Evolutionary conservation across 176 grass and related monocot genomes (phyloP).

Genomic region (Saccharum spontaneum): DNA sequence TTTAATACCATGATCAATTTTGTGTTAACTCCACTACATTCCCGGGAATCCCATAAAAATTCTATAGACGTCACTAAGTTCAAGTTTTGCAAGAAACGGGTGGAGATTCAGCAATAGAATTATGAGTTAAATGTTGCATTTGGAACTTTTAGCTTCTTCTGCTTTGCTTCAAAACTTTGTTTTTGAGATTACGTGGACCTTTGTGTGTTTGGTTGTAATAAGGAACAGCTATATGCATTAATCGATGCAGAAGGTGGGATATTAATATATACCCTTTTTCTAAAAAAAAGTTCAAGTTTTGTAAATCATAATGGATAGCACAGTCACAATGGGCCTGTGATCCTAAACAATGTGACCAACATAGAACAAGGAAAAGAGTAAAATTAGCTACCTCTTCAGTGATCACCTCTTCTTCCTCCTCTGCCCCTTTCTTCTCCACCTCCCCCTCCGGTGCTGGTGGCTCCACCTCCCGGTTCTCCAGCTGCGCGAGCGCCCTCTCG

Average conservation of each 20-base stretch:
- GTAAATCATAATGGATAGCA: neutral
- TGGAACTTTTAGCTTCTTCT: too few relatives aligned
- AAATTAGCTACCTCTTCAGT: conserved; percentile 69
- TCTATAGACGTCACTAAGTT: neutral
- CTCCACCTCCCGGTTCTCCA: conserved; percentile 68
- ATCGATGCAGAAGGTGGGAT: too few relatives aligned
- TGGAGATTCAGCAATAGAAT: too few relatives aligned
- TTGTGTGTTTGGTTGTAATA: too few relatives aligned
- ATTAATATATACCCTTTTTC: too few relatives aligned
- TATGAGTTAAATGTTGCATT: too few relatives aligned
- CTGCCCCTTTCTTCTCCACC: conserved; percentile 44
- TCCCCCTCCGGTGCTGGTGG: conserved; percentile 33
- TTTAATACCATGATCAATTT: neutral
- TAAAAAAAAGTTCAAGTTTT: neutral
- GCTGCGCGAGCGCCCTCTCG: conserved; percentile 59
- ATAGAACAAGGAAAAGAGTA: conserved; percentile 11
- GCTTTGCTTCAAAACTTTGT: too few relatives aligned
- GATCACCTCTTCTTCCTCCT: conserved; percentile 76
- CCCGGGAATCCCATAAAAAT: neutral
- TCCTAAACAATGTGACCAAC: neutral
- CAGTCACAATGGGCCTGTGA: neutral
- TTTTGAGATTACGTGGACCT: too few relatives aligned
- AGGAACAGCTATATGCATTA: too few relatives aligned
- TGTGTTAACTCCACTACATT: neutral
- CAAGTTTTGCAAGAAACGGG: neutral